A percentile compares a stretch with the other conserved stretches of the same genome.
Conservation (phyloP, 441 rosid genomes). For the Metrosideros polymorpha region DNA sequence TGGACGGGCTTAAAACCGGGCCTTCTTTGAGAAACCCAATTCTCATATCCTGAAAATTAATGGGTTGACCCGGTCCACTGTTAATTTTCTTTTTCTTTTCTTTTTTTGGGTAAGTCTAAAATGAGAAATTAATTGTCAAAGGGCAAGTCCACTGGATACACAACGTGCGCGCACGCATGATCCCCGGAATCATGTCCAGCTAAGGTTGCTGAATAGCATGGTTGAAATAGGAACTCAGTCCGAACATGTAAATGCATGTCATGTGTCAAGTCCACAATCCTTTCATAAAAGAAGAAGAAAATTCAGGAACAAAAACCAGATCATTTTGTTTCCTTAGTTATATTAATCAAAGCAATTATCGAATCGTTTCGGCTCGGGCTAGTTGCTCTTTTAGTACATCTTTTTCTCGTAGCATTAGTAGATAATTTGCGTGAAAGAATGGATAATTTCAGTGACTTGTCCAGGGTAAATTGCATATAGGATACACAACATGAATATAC, state of each 20-base stretch:
- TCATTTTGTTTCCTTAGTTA: neutral
- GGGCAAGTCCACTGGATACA: neutral
- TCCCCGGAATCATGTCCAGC: neutral
- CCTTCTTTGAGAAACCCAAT: neutral
- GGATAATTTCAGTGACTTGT: fast-evolving
- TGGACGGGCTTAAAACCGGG: neutral
- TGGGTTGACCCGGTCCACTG: neutral
- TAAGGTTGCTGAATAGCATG: neutral
- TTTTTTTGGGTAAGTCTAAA: neutral
- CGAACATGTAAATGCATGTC: neutral
- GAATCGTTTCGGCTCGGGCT: fast-evolving
- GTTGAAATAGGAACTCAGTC: neutral
- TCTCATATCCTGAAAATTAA: neutral
- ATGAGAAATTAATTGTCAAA: neutral
- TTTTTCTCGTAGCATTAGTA: fast-evolving
- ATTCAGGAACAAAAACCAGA: neutral
- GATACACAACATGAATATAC: neutral
- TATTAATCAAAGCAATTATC: neutral
- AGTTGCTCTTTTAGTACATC: neutral
- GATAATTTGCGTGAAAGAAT: neutral
- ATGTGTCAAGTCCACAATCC: neutral
- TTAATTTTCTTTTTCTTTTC: neutral
- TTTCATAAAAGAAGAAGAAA: neutral
- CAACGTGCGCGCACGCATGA: neutral
- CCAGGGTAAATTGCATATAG: neutral